Percentiles rank a stretch among this genome's conserved stretches.
These are phyloP conservation scores for Cladosporium sp. DNA, from an alignment of 2,329 filamentous ascomycete species.

Conservation along the genomic window DNA sequence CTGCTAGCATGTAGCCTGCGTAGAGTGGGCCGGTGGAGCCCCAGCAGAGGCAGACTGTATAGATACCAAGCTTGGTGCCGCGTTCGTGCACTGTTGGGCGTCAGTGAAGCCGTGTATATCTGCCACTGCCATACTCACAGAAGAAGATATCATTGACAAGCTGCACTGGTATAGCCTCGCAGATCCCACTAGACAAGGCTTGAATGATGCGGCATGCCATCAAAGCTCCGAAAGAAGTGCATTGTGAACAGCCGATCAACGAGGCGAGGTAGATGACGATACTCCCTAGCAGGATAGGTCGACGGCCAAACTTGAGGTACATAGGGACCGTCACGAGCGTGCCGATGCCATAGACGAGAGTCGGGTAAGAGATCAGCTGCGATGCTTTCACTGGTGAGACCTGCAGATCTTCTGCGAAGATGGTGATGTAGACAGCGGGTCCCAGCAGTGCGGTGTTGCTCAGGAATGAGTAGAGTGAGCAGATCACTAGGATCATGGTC, in stretches of 20 bases:
- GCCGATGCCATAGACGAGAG: constrained; percentile 62
- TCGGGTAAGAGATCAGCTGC: constrained; percentile 61
- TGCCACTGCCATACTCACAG: constrained; percentile 15
- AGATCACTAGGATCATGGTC: constrained; percentile 57
- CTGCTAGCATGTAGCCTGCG: constrained; percentile 62
- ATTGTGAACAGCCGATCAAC: constrained; percentile 46
- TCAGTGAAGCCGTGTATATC: not conserved
- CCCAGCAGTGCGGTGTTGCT: constrained; percentile 60
- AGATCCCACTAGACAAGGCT: constrained; percentile 48
- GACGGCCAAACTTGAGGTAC: constrained; percentile 40
- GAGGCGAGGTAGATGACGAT: constrained; percentile 47
- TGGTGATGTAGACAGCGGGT: constrained; percentile 59
- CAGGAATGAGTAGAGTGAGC: constrained; percentile 60
- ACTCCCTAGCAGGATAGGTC: constrained; percentile 48
- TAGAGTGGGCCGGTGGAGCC: constrained; percentile 60
- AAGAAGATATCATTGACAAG: constrained; percentile 54
- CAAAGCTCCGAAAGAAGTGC: constrained; percentile 43
- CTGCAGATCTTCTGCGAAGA: constrained; percentile 56
- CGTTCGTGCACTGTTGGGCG: constrained; percentile 42
- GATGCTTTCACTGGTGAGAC: constrained; percentile 56
- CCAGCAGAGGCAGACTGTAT: constrained; percentile 61
- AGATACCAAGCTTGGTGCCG: constrained; percentile 58
- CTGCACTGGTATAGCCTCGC: constrained; percentile 51
- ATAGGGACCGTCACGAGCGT: constrained; percentile 57
- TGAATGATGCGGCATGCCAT: constrained; percentile 49